Base-by-base conservation (phyloP, 192 early-diverging fungal species). In the Coemansia reversa region DNA sequence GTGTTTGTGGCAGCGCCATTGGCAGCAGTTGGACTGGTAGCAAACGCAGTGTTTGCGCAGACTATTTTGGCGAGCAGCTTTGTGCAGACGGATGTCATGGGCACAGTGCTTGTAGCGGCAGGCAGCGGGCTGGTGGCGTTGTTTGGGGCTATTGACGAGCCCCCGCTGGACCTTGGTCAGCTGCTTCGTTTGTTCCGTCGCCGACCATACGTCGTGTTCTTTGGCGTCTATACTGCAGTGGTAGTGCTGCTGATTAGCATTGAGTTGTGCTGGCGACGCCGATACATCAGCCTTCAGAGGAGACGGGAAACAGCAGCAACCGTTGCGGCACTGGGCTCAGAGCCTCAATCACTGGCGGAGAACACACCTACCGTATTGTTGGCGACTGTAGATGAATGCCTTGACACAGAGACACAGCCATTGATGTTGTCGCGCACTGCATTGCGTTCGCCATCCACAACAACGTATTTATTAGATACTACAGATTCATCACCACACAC, bases 141-240 rank as follows among this genome's bases (percentile, higher is more conserved):
- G 20, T 92, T 92, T 82, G 91, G 91, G 27, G 86, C 89, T 3
- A 86, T 92, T 27, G 85, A 86, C n/a, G 88, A 89, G 71, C 88
- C 89, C 6, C 83, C 76, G 47, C 85, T 90, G 51, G 85, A 83
- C 23, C 83, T 92, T 25, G 81, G 84, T 33, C 84, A 90, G 53
- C 67, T 92, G 52, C 83, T 92, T 23, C 62, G 64, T 52, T 67
- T 92, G 33, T 92, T 86, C 56, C 84, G 76, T 52, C 83, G 88
- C 6, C 87, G 86, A 14, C 78, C 87, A 1, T 92, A 90, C 63
- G 86, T 88, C 35, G 62, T 76, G 3, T 92, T 88, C 50, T 91
- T 91, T 53, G 74, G 67, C 16, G 47, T 90, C 2, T 81, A 86
- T 28, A 75, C 82, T 30, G 63, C 74, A 39, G 54, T 86, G 7